A percentile compares a stretch with the other conserved stretches of the same genome.
Evolutionary conservation across 75 land plant species (phyloP).

Genomic region (Pseudotsuga menziesii): DNA sequence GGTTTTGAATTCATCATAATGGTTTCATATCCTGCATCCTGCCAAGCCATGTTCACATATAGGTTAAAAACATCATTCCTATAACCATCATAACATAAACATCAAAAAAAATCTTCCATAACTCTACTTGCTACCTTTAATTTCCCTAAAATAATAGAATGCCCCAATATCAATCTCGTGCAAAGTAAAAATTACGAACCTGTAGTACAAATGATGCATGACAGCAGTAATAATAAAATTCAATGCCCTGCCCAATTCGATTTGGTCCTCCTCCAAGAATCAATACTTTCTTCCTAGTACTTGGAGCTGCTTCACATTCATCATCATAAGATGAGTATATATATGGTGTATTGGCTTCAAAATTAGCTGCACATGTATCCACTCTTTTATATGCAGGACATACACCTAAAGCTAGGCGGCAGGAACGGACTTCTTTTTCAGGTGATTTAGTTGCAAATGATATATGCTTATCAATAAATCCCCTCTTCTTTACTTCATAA

Average conservation of each 20-base stretch:
- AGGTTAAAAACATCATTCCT: constrained; percentile 14
- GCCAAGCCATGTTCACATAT: constrained; percentile 12
- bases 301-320: constrained; percentile 94
- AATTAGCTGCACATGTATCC: constrained; percentile 99
- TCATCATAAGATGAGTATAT: constrained; percentile 95
- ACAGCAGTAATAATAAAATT: constrained; percentile 99
- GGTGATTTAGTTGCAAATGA: constrained; percentile 72
- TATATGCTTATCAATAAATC: constrained; percentile 96
- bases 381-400: constrained; percentile 87
- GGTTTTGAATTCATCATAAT: constrained; percentile 99
- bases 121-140: too few relatives aligned
- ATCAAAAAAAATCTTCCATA: background rate
- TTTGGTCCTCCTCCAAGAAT: constrained; percentile 99
- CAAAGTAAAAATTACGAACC: too few relatives aligned
- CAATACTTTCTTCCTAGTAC: constrained; percentile 75
- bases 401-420: constrained; percentile 76
- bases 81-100: background rate
- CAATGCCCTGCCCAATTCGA: constrained; percentile 98
- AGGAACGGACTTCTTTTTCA: constrained; percentile 71
- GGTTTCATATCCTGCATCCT: constrained; percentile 94
- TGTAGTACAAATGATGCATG: constrained; percentile 82
- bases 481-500: constrained; percentile 85
- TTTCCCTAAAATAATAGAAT: too few relatives aligned
- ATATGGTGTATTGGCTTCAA: constrained; percentile 98
- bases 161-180: too few relatives aligned